phyloP scores from a whole-genome alignment of 805 yeast species.

The Yamadazyma ubonensis region DNA sequence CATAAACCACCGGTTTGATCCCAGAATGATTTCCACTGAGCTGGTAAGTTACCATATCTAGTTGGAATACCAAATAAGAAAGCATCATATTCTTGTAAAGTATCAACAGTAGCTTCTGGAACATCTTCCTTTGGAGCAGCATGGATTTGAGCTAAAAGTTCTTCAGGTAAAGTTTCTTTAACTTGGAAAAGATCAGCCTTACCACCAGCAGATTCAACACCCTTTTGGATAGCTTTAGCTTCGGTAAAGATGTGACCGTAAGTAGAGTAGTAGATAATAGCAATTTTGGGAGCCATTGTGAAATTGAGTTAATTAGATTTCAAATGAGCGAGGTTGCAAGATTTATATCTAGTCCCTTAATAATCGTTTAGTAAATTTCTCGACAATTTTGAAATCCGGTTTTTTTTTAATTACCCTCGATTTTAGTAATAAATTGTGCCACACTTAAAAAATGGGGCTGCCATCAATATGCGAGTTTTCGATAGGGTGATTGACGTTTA shows the following conservation, averaged over 20 bases:
- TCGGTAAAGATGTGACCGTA: constrained; percentile 72
- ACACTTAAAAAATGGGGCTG: neutral
- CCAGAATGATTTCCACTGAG: constrained; percentile 79
- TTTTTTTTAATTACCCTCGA: neutral
- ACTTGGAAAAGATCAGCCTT: constrained; percentile 70
- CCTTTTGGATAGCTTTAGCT: constrained; percentile 66
- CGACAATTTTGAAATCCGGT: neutral
- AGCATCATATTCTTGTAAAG: constrained; percentile 64
- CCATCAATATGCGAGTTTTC: no score
- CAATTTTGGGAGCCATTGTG: constrained; percentile 22
- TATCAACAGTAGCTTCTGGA: constrained; percentile 59
- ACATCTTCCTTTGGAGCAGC: constrained; percentile 29
- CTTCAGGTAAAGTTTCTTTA: constrained; percentile 45
- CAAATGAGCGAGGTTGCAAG: neutral
- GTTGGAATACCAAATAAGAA: constrained; percentile 82
- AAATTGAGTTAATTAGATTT: neutral
- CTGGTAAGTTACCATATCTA: constrained; percentile 73
- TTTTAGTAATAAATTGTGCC: neutral
- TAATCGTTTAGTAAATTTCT: neutral
- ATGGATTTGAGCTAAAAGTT: constrained; percentile 16
- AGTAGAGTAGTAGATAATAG: constrained; percentile 59
- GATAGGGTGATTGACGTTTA: neutral
- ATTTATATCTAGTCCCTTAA: neutral
- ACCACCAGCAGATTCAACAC: constrained; percentile 67
- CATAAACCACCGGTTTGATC: constrained; percentile 76